Conservation (phyloP, 768 basidiomycete genomes). For the Tricholoma sp. region DNA sequence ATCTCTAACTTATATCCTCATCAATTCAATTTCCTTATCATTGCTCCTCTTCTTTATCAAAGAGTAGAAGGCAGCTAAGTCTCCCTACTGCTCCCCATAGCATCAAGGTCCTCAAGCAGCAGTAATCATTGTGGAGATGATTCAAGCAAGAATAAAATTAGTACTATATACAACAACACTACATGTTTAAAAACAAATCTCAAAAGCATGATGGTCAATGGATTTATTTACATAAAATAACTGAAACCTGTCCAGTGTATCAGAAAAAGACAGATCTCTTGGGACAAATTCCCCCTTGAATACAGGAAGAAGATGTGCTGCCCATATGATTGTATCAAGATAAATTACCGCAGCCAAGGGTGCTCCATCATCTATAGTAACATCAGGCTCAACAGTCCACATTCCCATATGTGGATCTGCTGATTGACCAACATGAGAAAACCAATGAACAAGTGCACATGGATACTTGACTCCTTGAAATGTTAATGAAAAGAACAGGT, state of each 20-base stretch:
- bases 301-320: constrained; percentile 14
- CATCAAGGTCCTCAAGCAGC: too few relatives aligned
- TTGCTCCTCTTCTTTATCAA: too few relatives aligned
- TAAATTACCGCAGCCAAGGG: constrained; percentile 8
- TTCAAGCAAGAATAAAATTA: too few relatives aligned
- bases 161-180: too few relatives aligned
- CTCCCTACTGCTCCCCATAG: too few relatives aligned
- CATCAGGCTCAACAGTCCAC: constrained; percentile 15
- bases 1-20: too few relatives aligned
- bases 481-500: constrained; percentile 9
- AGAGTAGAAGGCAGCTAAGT: too few relatives aligned
- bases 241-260: not conserved
- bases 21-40: too few relatives aligned
- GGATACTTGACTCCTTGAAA: constrained; percentile 8
- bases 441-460: constrained; percentile 19
- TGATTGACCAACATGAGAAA: constrained; percentile 6
- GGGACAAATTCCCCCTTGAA: constrained; percentile 4
- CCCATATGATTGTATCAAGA: constrained; percentile 11
- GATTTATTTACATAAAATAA: not conserved
- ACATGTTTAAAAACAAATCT: not conserved
- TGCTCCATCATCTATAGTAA: constrained; percentile 1
- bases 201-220: not conserved
- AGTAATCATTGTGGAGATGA: too few relatives aligned
- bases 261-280: not conserved
- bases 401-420: constrained; percentile 16